A percentile compares a stretch with the other conserved stretches of the same genome.
Evolutionary conservation across 305 asterid species (phyloP).

Genomic region (Fraxinus xanthoxyloides): DNA sequence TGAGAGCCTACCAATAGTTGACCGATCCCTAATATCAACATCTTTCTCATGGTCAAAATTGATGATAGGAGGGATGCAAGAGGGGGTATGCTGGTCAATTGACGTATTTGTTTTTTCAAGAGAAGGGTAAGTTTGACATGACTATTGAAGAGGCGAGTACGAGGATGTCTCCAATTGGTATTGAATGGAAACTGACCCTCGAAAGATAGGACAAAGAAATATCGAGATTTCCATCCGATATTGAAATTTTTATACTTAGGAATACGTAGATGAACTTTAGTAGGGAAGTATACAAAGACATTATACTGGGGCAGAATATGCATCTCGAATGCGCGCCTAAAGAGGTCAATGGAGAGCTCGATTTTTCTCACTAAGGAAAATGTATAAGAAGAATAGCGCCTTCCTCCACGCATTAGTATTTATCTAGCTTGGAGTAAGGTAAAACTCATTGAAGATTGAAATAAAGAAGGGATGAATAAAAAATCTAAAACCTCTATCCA

Average conservation of each 20-base stretch:
- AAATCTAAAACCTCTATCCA: background rate
- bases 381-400: background rate
- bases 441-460: background rate
- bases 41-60: background rate
- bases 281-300: background rate
- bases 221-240: too few species aligned
- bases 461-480: background rate
- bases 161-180: background rate
- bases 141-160: background rate
- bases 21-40: background rate
- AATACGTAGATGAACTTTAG: background rate
- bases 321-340: background rate
- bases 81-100: background rate
- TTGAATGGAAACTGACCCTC: background rate
- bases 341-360: background rate
- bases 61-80: background rate
- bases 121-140: background rate
- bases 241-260: too few species aligned
- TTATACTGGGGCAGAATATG: background rate
- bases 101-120: background rate
- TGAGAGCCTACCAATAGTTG: background rate
- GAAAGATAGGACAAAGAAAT: background rate
- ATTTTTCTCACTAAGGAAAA: background rate
- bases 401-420: too few species aligned
- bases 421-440: background rate